Evolutionary conservation across 1,139 yeast genomes (phyloP), one percentile per base, ranked within the genome.

Genomic region (Geotrichum carabidarum): DNA sequence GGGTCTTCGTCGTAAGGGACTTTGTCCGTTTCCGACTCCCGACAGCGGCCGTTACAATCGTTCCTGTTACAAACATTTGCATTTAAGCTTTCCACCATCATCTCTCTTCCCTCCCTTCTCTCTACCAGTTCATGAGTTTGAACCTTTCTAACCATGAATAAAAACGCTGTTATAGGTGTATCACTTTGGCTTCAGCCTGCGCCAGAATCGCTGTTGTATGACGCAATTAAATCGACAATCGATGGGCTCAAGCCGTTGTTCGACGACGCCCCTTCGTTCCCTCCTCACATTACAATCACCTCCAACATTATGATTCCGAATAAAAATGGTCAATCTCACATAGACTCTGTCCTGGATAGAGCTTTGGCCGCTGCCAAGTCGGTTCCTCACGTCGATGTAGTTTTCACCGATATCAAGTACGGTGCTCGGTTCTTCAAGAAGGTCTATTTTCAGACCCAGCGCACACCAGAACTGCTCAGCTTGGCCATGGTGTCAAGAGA

Each of bases 181-280:
- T 81, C 94, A 56, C 74, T 87, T 56, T 87, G 95, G 95, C 79
- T 85, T 49, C 81, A 85, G 68, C 95, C 95, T 2, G 79, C 74
- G 56, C 74, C 74, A 30, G 79, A 78, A 53, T 71, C 83, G 2
- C 77, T 77, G 45, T 71, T 83, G 18, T 69, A 78, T 63, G 88
- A 83, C 57, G 81, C 82, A 51, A 68, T 86, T 46, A 71, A 74
- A 34, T 79, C 86, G 27, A 73, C 86, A 45, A 83, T 84, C 72
- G 73, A 79, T 30, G 84, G 91, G 8, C 68, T 87, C 45, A 79
- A 78, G 55, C 84, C 93, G 1, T 71, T 86, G 27, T 85, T 86
- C 64, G 87, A 87, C 14, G 86, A 83, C 48, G 84, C 84, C 31
- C 81, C 84, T 4, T 67, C 65, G 43, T 83, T 86, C 61, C 86